phyloP scores from a whole-genome alignment of 2,329 filamentous ascomycete species.

The Davidsoniella eucalypti region DNA sequence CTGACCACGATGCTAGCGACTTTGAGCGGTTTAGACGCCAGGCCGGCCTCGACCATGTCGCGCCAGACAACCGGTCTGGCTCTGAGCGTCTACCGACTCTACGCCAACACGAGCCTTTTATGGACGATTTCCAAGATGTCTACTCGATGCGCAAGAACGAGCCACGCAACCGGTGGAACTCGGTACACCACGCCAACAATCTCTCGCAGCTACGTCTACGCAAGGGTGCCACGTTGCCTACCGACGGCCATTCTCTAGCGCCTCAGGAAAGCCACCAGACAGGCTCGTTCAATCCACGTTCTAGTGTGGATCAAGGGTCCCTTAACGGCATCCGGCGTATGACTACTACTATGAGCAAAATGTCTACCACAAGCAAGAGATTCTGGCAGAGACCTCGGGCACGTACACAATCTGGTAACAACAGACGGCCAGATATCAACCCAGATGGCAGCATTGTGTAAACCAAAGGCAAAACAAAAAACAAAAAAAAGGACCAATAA shows the following conservation, averaged over 20 bases:
- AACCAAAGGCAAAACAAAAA: background rate
- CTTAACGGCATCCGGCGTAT: slow-evolving; percentile 9
- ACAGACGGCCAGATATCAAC: slow-evolving; percentile 7
- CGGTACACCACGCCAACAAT: slow-evolving; percentile 3
- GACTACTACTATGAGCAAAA: slow-evolving; percentile 12
- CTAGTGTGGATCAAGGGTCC: slow-evolving; percentile 9
- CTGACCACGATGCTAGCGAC: background rate
- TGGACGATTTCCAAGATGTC: slow-evolving; percentile 28
- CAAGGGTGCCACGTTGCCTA: slow-evolving; percentile 2
- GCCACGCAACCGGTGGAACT: slow-evolving; percentile 6
- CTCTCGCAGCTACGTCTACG: slow-evolving; percentile 7
- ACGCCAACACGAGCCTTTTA: slow-evolving; percentile 15
- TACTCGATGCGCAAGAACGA: slow-evolving; percentile 16
- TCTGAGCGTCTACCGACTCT: slow-evolving; percentile 11
- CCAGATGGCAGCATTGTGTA: slow-evolving; percentile 12
- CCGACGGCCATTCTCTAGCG: slow-evolving; percentile 6
- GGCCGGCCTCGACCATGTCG: background rate
- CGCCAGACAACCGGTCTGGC: slow-evolving; percentile 6
- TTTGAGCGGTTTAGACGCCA: slow-evolving; percentile 1
- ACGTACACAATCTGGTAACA: slow-evolving; percentile 10
- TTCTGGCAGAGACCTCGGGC: slow-evolving; percentile 11
- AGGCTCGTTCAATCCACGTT: slow-evolving; percentile 5
- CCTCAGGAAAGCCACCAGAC: slow-evolving; percentile 11
- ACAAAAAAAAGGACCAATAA: background rate
- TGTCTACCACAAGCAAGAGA: slow-evolving; percentile 10